Evolutionary conservation across 2,329 filamentous ascomycete species (phyloP).

Genomic region (Ophiosphaerella korrae): DNA sequence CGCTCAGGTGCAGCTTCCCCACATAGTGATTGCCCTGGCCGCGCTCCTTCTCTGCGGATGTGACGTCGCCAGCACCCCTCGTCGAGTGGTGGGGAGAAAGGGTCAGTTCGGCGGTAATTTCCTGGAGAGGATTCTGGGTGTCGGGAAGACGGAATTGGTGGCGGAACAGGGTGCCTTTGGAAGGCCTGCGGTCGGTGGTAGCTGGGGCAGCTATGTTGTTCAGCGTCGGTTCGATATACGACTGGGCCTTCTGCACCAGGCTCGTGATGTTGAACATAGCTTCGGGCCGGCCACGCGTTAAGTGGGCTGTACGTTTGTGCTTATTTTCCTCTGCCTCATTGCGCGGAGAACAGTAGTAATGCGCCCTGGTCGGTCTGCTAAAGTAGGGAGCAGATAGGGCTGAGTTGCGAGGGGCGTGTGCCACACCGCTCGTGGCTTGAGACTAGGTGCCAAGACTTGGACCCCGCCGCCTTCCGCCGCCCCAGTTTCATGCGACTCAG

Average conservation of each 20-base stretch:
- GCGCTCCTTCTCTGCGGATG: conserved; percentile 63
- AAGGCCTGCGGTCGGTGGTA: conserved; percentile 75
- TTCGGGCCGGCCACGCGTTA: conserved; percentile 19
- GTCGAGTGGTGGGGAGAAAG: conserved; percentile 69
- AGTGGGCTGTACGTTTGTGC: conserved; percentile 16
- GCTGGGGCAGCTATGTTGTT: conserved; percentile 66
- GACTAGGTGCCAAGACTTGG: too few relatives aligned
- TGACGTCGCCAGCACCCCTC: conserved; percentile 51
- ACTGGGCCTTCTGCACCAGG: conserved; percentile 94
- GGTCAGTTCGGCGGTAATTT: conserved; percentile 95
- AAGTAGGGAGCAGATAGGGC: conserved; percentile 22
- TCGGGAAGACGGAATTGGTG: conserved; percentile 94
- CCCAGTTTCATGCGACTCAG: too few relatives aligned
- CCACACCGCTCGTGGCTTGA: not conserved
- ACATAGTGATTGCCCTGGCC: conserved; percentile 83
- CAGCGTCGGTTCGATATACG: conserved; percentile 88
- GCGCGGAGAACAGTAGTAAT: conserved; percentile 20
- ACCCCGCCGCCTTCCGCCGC: too few relatives aligned
- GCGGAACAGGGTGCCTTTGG: conserved; percentile 91
- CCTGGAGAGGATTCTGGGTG: conserved; percentile 89
- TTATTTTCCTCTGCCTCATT: conserved; percentile 32
- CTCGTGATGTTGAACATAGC: conserved; percentile 65
- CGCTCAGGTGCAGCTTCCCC: conserved; percentile 90
- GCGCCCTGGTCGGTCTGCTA: conserved; percentile 20
- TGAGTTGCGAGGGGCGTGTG: conserved; percentile 13